Base-by-base conservation (phyloP, 2,329 filamentous ascomycete species). In the Alternaria dauci region DNA sequence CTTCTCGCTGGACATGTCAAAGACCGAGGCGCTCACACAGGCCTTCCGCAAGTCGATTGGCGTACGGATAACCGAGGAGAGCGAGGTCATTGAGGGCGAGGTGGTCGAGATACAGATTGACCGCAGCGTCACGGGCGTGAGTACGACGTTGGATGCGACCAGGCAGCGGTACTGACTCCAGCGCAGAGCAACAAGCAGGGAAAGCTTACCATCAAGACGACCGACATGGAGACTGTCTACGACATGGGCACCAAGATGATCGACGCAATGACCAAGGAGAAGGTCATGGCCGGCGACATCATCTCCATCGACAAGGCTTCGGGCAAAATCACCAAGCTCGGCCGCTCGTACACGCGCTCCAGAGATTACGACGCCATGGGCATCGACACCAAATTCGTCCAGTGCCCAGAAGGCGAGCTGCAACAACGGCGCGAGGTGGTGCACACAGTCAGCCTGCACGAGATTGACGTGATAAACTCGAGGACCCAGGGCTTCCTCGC, bases 231-330 rank as follows among this genome's bases (percentile, higher is more conserved):
- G 81, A 97, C 95, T 12, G 92, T 99, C 68, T 99, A 98, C 82
- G 95, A 99, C 75, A 97, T 99, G 94, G 95, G 95, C 67, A 94
- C 91, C 69, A 98, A 98, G 83, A 98, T 99, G 95, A 99, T 99
- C 69, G 95, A 99, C 77, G 93, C 93, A 67, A 97, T 99, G 93
- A 97, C 94, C 69, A 98, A 98, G 82, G 95, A 99, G 84, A 94
- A 96, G 73, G 93, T 99, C 67, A 97, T 98, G 90, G 95, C 95
- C 5, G 95, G 95, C 71, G 95, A 99, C 78, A 95, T 99, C 69
- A 96, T 99, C 73, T 96, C 92, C 58, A 98, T 99, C 71, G 95
- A 99, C 84, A 99, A 99, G 83, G 94, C 94, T 0, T 97, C 93
- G 2, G 95, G 95, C 68, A 97, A 97, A 81, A 98, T 99, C 78